Conservation (phyloP, 1,139 yeast species). For the Yamadazyma triangularis region DNA sequence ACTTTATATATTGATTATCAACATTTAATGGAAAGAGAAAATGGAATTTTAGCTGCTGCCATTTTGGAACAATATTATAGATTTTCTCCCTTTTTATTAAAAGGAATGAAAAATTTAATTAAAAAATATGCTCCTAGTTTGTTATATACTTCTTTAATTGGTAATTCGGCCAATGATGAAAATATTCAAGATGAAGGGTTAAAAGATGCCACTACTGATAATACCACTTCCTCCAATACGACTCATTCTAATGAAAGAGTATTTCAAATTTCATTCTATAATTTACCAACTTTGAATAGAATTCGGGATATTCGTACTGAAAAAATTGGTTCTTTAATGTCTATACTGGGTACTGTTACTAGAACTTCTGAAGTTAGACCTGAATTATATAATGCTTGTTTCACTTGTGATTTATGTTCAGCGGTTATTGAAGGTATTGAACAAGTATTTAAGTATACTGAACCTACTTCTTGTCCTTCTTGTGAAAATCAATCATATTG, state of each 20-base stretch:
- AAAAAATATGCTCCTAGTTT: conserved; percentile 74
- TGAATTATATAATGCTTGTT: conserved; percentile 81
- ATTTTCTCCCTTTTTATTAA: conserved; percentile 78
- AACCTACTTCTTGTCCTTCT: conserved; percentile 88
- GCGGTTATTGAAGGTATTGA: conserved; percentile 87
- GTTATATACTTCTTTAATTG: conserved; percentile 44
- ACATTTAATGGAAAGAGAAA: conserved; percentile 70
- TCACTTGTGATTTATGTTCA: conserved; percentile 85
- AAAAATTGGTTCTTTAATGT: conserved; percentile 77
- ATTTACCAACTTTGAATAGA: conserved; percentile 76
- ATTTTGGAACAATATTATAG: conserved; percentile 88
- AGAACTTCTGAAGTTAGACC: conserved; percentile 97
- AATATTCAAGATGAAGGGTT: conserved; percentile 7
- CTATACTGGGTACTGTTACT: conserved; percentile 94
- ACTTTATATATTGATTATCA: conserved; percentile 84
- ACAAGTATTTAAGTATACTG: conserved; percentile 90
- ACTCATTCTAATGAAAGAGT: conserved; percentile 57
- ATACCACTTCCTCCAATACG: conserved; percentile 22
- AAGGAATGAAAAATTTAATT: conserved; percentile 70
- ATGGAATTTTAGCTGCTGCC: conserved; percentile 88
- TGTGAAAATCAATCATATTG: conserved; percentile 87
- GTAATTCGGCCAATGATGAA: conserved; percentile 18
- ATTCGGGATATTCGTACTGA: conserved; percentile 90
- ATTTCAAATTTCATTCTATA: conserved; percentile 87
- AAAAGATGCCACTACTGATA: conserved; percentile 14